Evolutionary conservation across 345 rosid genomes (phyloP).

Genomic region (Noccaea bulbosa): DNA sequence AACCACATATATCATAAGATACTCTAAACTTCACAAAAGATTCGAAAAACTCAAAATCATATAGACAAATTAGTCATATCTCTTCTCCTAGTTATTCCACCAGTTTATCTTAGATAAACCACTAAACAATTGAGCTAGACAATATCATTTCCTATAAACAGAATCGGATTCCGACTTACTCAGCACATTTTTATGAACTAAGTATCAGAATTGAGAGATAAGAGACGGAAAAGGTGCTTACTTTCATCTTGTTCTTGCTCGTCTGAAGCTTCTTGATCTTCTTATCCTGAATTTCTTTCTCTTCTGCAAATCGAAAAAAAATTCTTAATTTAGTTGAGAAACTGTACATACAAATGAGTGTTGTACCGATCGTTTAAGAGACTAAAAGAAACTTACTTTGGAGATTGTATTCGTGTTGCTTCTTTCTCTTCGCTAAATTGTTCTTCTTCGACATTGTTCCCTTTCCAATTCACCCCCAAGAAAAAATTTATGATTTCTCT

Average conservation of each 20-base stretch:
- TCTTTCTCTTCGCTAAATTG: constrained; percentile 73
- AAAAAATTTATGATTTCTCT: not conserved
- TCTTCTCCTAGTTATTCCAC: too few relatives aligned
- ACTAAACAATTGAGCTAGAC: not conserved
- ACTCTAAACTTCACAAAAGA: not conserved
- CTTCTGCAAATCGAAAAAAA: constrained; percentile 53
- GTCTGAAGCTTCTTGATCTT: constrained; percentile 70
- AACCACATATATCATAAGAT: not conserved
- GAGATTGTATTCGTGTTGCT: constrained; percentile 84
- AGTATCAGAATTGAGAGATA: not conserved
- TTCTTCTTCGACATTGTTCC: constrained; percentile 93
- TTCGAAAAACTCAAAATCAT: not conserved
- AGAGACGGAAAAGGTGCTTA: constrained; percentile 33
- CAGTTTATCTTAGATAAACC: too few relatives aligned
- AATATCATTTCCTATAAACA: not conserved
- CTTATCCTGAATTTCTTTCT: constrained; percentile 76
- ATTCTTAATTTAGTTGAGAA: not conserved
- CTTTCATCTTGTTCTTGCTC: constrained; percentile 97
- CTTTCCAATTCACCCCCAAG: not conserved
- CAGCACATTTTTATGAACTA: not conserved
- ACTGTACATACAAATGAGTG: not conserved
- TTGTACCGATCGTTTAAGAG: not conserved
- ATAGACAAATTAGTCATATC: not conserved
- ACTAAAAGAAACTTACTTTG: constrained; percentile 49
- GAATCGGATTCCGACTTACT: not conserved